These are phyloP conservation scores for Nadsonia fulvescens DNA, from an alignment of 805 yeast species.

Conservation along the genomic window DNA sequence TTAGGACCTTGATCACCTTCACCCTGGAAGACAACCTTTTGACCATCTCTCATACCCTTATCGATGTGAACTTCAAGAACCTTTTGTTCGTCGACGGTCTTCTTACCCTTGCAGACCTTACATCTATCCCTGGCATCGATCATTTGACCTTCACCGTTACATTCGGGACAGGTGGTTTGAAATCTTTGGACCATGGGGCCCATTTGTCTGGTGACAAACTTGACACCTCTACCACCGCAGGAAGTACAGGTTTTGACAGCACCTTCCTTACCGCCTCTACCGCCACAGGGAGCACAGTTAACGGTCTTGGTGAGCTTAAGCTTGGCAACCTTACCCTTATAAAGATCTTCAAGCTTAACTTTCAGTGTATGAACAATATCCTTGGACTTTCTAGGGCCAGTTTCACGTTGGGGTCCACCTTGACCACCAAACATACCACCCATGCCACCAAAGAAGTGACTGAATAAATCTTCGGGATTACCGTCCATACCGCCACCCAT, in stretches of 20 bases:
- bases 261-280: conserved; percentile 91
- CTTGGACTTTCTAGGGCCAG: conserved; percentile 77
- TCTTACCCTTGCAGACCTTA: conserved; percentile 73
- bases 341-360: conserved; percentile 82
- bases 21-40: conserved; percentile 75
- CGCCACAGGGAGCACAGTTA: conserved; percentile 75
- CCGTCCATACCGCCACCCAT: conserved; percentile 50
- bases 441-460: conserved; percentile 68
- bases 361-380: conserved; percentile 80
- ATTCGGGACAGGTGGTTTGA: conserved; percentile 83
- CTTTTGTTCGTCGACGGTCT: conserved; percentile 74
- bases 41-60: conserved; percentile 94
- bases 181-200: conserved; percentile 98
- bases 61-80: conserved; percentile 85
- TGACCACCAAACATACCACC: conserved; percentile 26
- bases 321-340: conserved; percentile 85
- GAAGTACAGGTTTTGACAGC: conserved; percentile 69
- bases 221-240: conserved; percentile 87
- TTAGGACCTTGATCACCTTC: conserved; percentile 97
- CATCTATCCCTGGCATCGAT: conserved; percentile 79
- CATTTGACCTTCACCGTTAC: conserved; percentile 85
- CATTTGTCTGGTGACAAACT: conserved; percentile 90
- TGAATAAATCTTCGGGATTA: conserved; percentile 58
- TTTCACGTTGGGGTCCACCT: conserved; percentile 42
- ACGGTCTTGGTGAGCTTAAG: conserved; percentile 86